Conservation (phyloP, 2,329 filamentous ascomycete species). For the Exophiala aquamarina region DNA sequence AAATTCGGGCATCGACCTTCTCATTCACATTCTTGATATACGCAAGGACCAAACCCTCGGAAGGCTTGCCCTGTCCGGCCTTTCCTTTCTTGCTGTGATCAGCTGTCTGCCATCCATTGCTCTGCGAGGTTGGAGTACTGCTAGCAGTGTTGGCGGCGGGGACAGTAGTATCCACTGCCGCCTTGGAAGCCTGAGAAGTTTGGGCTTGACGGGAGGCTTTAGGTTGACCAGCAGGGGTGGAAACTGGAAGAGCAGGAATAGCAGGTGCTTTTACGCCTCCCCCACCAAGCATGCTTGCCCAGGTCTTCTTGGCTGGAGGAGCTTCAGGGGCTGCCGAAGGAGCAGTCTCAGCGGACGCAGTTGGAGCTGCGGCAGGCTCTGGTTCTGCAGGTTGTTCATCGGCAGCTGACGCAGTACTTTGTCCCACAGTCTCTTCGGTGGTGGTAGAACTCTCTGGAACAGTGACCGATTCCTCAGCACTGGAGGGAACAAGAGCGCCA, state of each 20-base stretch:
- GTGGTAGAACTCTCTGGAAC: constrained; percentile 9
- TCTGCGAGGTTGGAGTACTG: constrained; percentile 34
- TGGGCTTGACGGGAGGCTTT: constrained; percentile 34
- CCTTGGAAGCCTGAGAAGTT: constrained; percentile 35
- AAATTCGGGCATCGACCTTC: constrained; percentile 72
- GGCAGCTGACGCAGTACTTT: constrained; percentile 58
- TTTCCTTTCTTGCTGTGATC: constrained; percentile 82
- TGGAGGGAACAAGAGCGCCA: constrained; percentile 41
- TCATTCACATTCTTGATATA: constrained; percentile 97
- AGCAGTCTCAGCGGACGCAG: constrained; percentile 51
- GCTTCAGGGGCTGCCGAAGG: constrained; percentile 52
- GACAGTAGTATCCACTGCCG: constrained; percentile 33
- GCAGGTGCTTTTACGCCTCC: constrained; percentile 39
- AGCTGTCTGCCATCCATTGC: constrained; percentile 81
- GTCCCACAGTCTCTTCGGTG: constrained; percentile 18
- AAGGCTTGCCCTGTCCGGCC: constrained; percentile 54
- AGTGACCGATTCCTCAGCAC: constrained; percentile 40
- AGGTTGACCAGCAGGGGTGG: constrained; percentile 36
- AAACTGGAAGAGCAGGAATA: constrained; percentile 37
- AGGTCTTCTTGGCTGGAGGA: constrained; percentile 54
- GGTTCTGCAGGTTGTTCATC: constrained; percentile 40
- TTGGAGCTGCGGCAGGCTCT: constrained; percentile 50
- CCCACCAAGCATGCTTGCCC: constrained; percentile 58
- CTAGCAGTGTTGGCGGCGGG: constrained; percentile 38
- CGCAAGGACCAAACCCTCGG: constrained; percentile 75